These are phyloP conservation scores for Cyanidium caldarium DNA, from an alignment of 23 red algal species.

Conservation along the genomic window DNA sequence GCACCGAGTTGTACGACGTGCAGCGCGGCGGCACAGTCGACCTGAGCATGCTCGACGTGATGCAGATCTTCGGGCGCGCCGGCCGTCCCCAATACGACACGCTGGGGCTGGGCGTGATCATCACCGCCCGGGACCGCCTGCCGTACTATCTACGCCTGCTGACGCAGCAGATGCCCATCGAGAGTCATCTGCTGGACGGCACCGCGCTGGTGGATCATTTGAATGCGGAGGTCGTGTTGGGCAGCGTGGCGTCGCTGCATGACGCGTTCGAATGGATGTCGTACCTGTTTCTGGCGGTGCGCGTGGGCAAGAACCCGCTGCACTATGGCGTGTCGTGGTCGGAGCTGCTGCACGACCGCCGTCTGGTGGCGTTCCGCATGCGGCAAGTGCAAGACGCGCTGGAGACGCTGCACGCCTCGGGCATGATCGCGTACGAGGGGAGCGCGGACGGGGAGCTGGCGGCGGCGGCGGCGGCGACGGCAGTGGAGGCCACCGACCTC, in stretches of 20 bases:
- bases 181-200: constrained; percentile 53
- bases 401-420: constrained; percentile 47
- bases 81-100: constrained; percentile 93
- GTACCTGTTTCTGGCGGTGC: constrained; percentile 61
- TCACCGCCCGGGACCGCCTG: constrained; percentile 56
- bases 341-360: constrained; percentile 41
- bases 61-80: constrained; percentile 93
- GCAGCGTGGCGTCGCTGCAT: constrained; percentile 54
- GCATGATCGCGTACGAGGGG: too few relatives aligned
- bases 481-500: constrained; percentile 48
- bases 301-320: constrained; percentile 73
- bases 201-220: constrained; percentile 65
- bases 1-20: constrained; percentile 79
- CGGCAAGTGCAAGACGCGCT: constrained; percentile 40
- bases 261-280: constrained; percentile 72
- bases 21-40: constrained; percentile 68
- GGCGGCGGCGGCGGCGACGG: too few relatives aligned
- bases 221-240: constrained; percentile 88
- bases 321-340: constrained; percentile 71
- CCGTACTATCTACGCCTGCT: constrained; percentile 55
- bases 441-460: constrained; percentile 30
- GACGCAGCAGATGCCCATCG: constrained; percentile 74
- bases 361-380: constrained; percentile 30
- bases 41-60: constrained; percentile 71
- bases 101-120: constrained; percentile 71